Percentiles rank a stretch among this genome's conserved stretches.
These are phyloP conservation scores for Decorospora gaudefroyi DNA, from an alignment of 2,329 filamentous ascomycete species.

Conservation along the genomic window DNA sequence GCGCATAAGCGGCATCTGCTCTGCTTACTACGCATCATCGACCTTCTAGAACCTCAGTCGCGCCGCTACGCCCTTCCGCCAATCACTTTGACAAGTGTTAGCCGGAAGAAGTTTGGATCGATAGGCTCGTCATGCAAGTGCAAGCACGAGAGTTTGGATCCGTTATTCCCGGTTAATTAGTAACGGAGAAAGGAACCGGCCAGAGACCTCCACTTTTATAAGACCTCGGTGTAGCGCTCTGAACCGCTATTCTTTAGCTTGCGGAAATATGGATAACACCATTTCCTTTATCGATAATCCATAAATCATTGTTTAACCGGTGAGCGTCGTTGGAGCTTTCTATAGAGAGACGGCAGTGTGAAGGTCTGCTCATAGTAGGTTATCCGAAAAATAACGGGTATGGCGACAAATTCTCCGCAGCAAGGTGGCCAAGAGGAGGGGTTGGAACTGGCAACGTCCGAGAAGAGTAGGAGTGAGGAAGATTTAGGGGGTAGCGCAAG, in stretches of 20 bases:
- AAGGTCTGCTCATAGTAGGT: no score
- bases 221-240: constrained; percentile 1
- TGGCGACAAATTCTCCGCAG: background rate
- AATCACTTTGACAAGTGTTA: background rate
- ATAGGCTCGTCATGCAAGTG: constrained; percentile 5
- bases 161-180: constrained; percentile 27
- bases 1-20: no score
- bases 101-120: background rate
- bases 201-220: constrained; percentile 10
- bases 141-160: constrained; percentile 15
- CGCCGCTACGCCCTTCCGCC: background rate
- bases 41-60: background rate
- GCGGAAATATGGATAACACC: no score
- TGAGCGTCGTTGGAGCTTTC: no score
- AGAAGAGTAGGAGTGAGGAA: constrained; percentile 9
- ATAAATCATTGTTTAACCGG: no score
- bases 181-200: no score
- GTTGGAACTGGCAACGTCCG: constrained; percentile 4
- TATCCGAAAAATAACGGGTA: background rate
- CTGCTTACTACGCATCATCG: no score
- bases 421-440: background rate
- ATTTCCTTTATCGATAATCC: no score
- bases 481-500: background rate
- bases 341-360: no score
- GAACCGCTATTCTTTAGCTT: no score